Conservation (phyloP, 1,139 yeast genomes). For the Taphrina communis region DNA sequence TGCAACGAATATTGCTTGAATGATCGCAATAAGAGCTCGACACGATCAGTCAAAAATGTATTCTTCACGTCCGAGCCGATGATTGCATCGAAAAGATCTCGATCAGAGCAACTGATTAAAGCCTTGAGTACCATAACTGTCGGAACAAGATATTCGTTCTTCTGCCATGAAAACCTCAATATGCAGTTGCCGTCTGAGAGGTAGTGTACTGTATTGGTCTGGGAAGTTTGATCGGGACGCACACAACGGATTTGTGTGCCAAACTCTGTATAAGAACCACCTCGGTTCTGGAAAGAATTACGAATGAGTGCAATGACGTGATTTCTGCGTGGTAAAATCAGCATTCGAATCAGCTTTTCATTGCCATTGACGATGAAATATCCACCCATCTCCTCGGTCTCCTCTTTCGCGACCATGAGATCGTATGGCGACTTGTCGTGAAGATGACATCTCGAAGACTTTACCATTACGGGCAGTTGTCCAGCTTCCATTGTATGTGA, state of each 20-base stretch:
- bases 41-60: constrained; percentile 96
- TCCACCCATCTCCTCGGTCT: constrained; percentile 95
- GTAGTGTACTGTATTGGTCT: constrained; percentile 93
- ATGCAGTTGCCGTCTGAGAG: constrained; percentile 95
- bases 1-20: constrained; percentile 80
- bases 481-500: constrained; percentile 91
- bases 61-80: constrained; percentile 85
- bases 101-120: constrained; percentile 83
- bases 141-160: constrained; percentile 92
- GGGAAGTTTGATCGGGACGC: constrained; percentile 96
- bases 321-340: constrained; percentile 95
- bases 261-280: constrained; percentile 81
- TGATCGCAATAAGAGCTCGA: constrained; percentile 86
- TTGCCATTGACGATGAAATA: constrained; percentile 96
- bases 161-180: constrained; percentile 95
- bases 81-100: constrained; percentile 94
- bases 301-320: constrained; percentile 98
- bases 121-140: constrained; percentile 93
- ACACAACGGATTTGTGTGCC: constrained; percentile 96
- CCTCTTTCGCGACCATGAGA: constrained; percentile 79
- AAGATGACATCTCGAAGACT: constrained; percentile 87
- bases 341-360: constrained; percentile 94
- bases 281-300: constrained; percentile 93
- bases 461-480: constrained; percentile 85
- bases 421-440: constrained; percentile 81